A percentile compares a stretch with the other conserved stretches of the same genome.
Conservation (phyloP, 1,139 yeast genomes). For the Hemisphaericaspora subhashii region DNA sequence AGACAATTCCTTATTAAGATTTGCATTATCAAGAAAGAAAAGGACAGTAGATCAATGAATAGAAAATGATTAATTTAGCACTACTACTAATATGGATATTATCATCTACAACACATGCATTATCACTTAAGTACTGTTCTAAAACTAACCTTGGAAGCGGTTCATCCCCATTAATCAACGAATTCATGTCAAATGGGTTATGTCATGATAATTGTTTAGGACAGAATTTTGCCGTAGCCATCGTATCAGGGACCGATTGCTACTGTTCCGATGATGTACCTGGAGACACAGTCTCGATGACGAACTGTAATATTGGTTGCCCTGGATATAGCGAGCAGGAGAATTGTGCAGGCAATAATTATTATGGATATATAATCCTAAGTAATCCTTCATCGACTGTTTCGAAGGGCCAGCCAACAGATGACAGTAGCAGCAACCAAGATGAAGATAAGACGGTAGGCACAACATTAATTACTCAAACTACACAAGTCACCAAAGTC, state of each 20-base stretch:
- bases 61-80: background rate
- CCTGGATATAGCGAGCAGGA: constrained; percentile 44
- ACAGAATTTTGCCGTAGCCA: constrained; percentile 53
- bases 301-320: constrained; percentile 49
- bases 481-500: constrained; percentile 16
- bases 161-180: constrained; percentile 19
- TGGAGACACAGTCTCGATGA: constrained; percentile 26
- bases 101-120: constrained; percentile 4
- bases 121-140: constrained; percentile 43
- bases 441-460: constrained; percentile 2
- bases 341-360: constrained; percentile 34
- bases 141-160: constrained; percentile 37
- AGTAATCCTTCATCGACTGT: constrained; percentile 23
- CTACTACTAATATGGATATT: constrained; percentile 1
- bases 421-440: background rate
- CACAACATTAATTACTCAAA: constrained; percentile 17
- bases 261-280: constrained; percentile 65
- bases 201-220: constrained; percentile 48
- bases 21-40: too few relatives aligned
- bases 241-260: constrained; percentile 52
- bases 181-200: constrained; percentile 53
- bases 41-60: background rate
- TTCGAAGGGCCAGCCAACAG: constrained; percentile 1
- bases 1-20: too few relatives aligned
- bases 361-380: constrained; percentile 37